Base-by-base conservation (phyloP, 2,329 filamentous ascomycete genomes). In the Nectriaceae sp. region DNA sequence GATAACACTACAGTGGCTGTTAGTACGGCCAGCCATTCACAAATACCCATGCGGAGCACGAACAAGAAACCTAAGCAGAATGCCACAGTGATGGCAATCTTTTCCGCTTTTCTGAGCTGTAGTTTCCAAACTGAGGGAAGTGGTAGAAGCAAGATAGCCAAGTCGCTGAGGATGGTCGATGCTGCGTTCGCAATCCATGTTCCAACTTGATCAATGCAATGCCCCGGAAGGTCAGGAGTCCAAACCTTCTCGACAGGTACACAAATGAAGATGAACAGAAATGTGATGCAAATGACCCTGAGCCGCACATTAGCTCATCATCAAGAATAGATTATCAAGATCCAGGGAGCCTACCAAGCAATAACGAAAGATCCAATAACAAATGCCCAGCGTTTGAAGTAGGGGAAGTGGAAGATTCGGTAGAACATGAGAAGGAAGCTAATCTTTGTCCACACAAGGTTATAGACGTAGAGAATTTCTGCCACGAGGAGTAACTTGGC, bases 261-360 rank as follows among this genome's bases (percentile, higher is more conserved):
- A 62, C 78, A 81, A 56, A 78, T 75, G 55, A 82, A 80, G 48
- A 79, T 70, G 59, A 73, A 75, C 35, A 78, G 66, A 43, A 75
- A 75, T 8, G 73, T 74, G 52, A 77, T 74, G 47, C 66, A 67
- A 24, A 79, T 62, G 22, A 72, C 70, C 26, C 26, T 31, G 26
- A 15, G 15, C 8, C 8, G 15, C 8, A 8, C 26, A 31, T 31
- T 31, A 31, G 26, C 8, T 31, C n/a, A n/a, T n/a, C 8, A 8
- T 8, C 15, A 31, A 8, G 26, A 31, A 31, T 8, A 31, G 8
- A 31, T 31, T 8, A 31, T 31, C 26, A 15, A 31, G 26, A 15
- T 31, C 26, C 8, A 31, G 26, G 26, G 15, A 15, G 15, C 26
- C 26, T 31, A 31, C 76, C 78, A 80, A 19, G 63, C 61, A 47